These are phyloP conservation scores for Agroathelia rolfsii DNA, from an alignment of 1,284 basidiomycete species.

Conservation along the genomic window DNA sequence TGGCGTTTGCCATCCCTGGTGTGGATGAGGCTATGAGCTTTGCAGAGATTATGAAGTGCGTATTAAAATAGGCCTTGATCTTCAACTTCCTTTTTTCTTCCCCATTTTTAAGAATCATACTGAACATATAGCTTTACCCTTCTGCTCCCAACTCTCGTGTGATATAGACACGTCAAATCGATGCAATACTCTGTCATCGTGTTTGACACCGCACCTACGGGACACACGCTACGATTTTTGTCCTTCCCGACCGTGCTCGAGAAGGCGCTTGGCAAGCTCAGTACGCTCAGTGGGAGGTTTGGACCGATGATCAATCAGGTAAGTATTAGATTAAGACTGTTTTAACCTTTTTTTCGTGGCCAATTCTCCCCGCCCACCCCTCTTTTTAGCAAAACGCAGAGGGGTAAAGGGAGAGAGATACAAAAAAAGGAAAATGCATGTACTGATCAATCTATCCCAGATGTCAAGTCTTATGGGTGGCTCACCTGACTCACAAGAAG, in stretches of 20 bases:
- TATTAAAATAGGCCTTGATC: too few species aligned
- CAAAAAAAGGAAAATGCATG: background rate
- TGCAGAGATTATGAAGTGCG: conserved; percentile 98
- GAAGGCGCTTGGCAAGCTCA: conserved; percentile 94
- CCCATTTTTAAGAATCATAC: too few species aligned
- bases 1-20: conserved; percentile 97
- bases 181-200: conserved; percentile 99
- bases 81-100: conserved; percentile 4
- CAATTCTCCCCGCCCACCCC: background rate
- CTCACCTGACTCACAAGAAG: conserved; percentile 77
- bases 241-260: conserved; percentile 97
- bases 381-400: too few species aligned
- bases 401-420: too few species aligned
- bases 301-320: conserved; percentile 96
- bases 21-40: conserved; percentile 99
- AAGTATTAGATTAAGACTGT: too few species aligned
- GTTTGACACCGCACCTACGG: conserved; percentile 98
- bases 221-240: conserved; percentile 95
- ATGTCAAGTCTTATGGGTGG: conserved; percentile 96
- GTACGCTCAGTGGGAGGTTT: conserved; percentile 83
- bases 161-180: conserved; percentile 99
- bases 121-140: conserved; percentile 4
- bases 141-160: conserved; percentile 7
- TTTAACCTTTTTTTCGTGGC: too few species aligned
- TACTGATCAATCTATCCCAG: conserved; percentile 25